Conservation (phyloP, 2,329 filamentous ascomycete genomes). For the Microdochium bolleyi region DNA sequence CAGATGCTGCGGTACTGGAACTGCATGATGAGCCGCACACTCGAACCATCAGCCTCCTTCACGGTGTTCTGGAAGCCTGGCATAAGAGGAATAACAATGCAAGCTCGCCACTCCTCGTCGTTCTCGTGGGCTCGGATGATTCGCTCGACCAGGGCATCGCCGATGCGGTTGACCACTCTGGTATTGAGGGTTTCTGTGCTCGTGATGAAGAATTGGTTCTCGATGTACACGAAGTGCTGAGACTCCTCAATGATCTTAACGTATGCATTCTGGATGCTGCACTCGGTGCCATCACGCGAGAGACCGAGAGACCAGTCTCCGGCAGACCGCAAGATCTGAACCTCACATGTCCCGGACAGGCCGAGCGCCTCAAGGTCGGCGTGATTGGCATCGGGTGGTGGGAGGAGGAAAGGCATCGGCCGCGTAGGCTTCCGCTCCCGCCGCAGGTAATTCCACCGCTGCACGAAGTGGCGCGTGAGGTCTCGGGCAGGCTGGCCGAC, state of each 20-base stretch:
- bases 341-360: constrained; percentile 87
- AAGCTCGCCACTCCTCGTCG: constrained; percentile 81
- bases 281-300: constrained; percentile 63
- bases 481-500: constrained; percentile 93
- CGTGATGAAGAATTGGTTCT: constrained; percentile 98
- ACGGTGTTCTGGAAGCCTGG: constrained; percentile 98
- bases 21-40: constrained; percentile 90
- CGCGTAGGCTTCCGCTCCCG: constrained; percentile 88
- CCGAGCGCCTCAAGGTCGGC: constrained; percentile 83
- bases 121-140: constrained; percentile 79
- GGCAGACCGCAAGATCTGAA: constrained; percentile 89
- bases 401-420: constrained; percentile 86
- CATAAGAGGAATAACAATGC: constrained; percentile 89
- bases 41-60: constrained; percentile 87
- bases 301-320: constrained; percentile 88
- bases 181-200: constrained; percentile 83
- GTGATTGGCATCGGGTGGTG: constrained; percentile 82
- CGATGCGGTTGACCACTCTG: constrained; percentile 86
- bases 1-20: constrained; percentile 96
- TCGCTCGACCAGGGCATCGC: constrained; percentile 87
- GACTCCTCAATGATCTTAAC: constrained; percentile 91
- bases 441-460: constrained; percentile 95
- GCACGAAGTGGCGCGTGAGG: constrained; percentile 90
- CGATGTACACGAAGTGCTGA: constrained; percentile 96
- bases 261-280: constrained; percentile 94